Percentiles rank a stretch among this genome's conserved stretches.
These are phyloP conservation scores for Phytopythium vexans DNA, from an alignment of 352 stramenopile genomes.

Conservation along the genomic window DNA sequence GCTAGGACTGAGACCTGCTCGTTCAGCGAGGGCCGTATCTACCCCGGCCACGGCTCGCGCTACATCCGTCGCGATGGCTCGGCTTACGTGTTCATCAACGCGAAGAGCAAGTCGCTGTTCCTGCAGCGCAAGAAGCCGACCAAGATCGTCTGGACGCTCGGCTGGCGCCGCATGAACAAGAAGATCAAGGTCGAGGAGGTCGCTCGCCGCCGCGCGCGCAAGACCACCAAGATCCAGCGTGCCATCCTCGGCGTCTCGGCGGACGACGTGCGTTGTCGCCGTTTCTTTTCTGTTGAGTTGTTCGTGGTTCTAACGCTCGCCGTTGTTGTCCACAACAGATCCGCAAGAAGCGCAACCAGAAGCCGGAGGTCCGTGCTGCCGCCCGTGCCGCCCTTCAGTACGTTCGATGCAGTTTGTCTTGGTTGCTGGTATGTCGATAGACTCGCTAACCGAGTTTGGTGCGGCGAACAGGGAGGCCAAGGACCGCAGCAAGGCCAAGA, in stretches of 20 bases:
- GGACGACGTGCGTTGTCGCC: conserved; percentile 81
- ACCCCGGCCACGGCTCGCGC: conserved; percentile 98
- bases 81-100: conserved; percentile 94
- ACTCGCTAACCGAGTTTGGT: conserved; percentile 1
- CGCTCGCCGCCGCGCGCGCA: conserved; percentile 82
- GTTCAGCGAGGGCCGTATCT: conserved; percentile 93
- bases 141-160: conserved; percentile 98
- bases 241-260: conserved; percentile 95
- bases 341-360: conserved; percentile 97
- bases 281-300: background rate
- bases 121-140: conserved; percentile 99
- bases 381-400: conserved; percentile 92
- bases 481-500: conserved; percentile 88
- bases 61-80: conserved; percentile 98
- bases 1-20: conserved; percentile 87
- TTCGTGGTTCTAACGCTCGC: background rate
- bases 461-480: conserved; percentile 58
- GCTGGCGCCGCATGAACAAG: conserved; percentile 98
- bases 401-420: conserved; percentile 17
- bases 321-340: conserved; percentile 51
- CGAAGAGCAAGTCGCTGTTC: conserved; percentile 98
- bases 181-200: conserved; percentile 95
- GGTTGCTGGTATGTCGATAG: background rate
- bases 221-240: conserved; percentile 96
- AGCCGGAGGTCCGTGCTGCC: conserved; percentile 90